Evolutionary conservation across 495 filamentous ascomycete genomes (phyloP).

Genomic region (Xylaria scruposa): DNA sequence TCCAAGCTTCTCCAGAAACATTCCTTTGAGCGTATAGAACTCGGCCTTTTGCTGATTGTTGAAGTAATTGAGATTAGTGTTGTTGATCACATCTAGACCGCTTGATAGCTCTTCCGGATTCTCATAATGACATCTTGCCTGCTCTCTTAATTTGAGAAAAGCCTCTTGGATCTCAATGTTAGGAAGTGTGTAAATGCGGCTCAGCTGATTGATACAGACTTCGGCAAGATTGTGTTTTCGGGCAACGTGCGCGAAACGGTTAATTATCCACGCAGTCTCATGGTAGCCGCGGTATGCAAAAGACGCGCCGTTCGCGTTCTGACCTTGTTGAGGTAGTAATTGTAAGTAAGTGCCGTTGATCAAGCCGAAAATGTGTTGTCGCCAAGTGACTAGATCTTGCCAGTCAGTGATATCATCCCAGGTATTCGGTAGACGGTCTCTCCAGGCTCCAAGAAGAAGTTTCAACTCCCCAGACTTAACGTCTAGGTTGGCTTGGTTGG

Average conservation of each 20-base stretch:
- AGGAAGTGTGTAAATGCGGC: constrained; percentile 95
- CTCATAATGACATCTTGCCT: constrained; percentile 98
- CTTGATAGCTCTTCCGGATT: constrained; percentile 88
- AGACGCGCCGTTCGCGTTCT: constrained; percentile 78
- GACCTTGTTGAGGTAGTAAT: constrained; percentile 79
- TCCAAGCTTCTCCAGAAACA: constrained; percentile 95
- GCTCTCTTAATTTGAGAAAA: constrained; percentile 94
- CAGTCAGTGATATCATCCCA: constrained; percentile 99
- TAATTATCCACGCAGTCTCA: constrained; percentile 99
- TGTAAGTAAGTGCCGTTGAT: constrained; percentile 94
- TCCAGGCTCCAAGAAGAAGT: constrained; percentile 90
- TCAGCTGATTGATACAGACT: constrained; percentile 95
- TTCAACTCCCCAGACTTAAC: constrained; percentile 95
- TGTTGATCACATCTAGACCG: constrained; percentile 98
- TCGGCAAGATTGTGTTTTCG: constrained; percentile 96
- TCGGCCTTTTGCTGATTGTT: constrained; percentile 95
- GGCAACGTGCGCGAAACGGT: constrained; percentile 96
- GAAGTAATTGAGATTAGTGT: constrained; percentile 98
- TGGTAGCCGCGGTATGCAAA: constrained; percentile 98
- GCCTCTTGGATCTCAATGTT: constrained; percentile 99
- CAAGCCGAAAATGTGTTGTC: constrained; percentile 96
- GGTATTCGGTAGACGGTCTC: constrained; percentile 92
- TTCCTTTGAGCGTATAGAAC: constrained; percentile 98
- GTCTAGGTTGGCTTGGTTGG: constrained; percentile 85
- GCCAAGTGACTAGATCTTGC: constrained; percentile 98